A percentile compares a stretch with the other conserved stretches of the same genome.
phyloP scores from a whole-genome alignment of 1,139 yeast species.

The Yamadazyma buinensis region DNA sequence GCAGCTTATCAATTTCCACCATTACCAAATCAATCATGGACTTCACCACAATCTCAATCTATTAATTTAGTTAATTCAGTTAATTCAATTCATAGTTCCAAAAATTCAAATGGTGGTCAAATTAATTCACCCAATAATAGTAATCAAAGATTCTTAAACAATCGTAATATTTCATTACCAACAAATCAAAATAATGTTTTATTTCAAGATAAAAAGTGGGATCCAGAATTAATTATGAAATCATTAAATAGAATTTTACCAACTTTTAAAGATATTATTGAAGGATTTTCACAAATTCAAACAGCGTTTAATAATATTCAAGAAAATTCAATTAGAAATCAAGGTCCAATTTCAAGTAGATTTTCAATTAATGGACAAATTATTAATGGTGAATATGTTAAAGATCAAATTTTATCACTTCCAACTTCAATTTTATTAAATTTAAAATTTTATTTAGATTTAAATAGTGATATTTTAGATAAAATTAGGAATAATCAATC shows the following conservation, averaged over 20 bases:
- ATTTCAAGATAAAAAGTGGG: conserved; percentile 1
- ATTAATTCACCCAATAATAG: not conserved
- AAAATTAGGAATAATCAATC: conserved; percentile 6
- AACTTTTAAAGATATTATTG: conserved; percentile 1
- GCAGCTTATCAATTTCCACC: conserved; percentile 7
- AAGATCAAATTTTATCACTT: conserved; percentile 5
- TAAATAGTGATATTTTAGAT: conserved; percentile 3
- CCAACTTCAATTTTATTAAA: conserved; percentile 7
- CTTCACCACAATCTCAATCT: not conserved
- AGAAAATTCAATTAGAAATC: not conserved
- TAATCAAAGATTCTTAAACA: not conserved
- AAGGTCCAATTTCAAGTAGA: not conserved
- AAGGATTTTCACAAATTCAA: conserved; percentile 1
- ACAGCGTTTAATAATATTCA: conserved; percentile 2
- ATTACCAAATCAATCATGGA: not conserved
- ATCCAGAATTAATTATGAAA: conserved; percentile 1
- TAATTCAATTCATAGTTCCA: too few species aligned
- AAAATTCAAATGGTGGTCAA: not conserved
- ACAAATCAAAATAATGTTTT: not conserved
- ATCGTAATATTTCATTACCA: not conserved
- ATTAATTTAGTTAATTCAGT: not conserved
- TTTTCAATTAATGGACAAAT: not conserved
- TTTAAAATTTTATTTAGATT: conserved; percentile 8
- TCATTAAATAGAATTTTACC: conserved; percentile 1
- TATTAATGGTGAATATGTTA: conserved; percentile 3